Conservation (phyloP, 2,329 filamentous ascomycete species). For the Myriangium duriaei region DNA sequence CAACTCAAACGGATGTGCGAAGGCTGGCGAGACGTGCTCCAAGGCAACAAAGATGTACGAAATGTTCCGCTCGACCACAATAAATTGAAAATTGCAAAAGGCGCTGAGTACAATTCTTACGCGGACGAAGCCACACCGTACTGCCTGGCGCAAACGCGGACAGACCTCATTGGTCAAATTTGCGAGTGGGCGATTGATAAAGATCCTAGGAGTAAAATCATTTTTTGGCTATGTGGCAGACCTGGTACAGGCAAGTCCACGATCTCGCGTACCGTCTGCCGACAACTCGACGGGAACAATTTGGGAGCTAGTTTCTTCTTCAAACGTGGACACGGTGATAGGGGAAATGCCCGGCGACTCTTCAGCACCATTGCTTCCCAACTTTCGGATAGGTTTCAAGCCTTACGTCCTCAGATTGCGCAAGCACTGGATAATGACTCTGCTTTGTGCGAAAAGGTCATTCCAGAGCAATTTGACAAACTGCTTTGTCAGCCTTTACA, state of each 20-base stretch:
- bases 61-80: too few species aligned
- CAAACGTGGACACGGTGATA: constrained; percentile 9
- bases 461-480: constrained; percentile 9
- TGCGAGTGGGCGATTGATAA: constrained; percentile 3
- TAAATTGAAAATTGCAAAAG: too few species aligned
- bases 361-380: background rate
- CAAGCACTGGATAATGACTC: constrained; percentile 9
- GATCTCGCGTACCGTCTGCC: constrained; percentile 20
- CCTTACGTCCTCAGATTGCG: constrained; percentile 9
- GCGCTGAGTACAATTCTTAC: too few species aligned
- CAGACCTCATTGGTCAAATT: background rate
- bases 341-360: background rate
- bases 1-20: too few species aligned
- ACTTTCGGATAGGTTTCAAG: background rate
- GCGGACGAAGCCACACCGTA: too few species aligned
- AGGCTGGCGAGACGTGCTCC: too few species aligned
- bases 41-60: too few species aligned
- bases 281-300: constrained; percentile 9
- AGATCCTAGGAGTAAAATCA: constrained; percentile 2
- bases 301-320: constrained; percentile 17
- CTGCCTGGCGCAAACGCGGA: background rate
- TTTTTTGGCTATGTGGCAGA: constrained; percentile 23
- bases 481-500: constrained; percentile 9
- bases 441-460: constrained; percentile 1
- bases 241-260: constrained; percentile 25